Evolutionary conservation across 805 yeast genomes (phyloP), one percentile per base, ranked within the genome.

Genomic region (Peterozyma xylosa): DNA sequence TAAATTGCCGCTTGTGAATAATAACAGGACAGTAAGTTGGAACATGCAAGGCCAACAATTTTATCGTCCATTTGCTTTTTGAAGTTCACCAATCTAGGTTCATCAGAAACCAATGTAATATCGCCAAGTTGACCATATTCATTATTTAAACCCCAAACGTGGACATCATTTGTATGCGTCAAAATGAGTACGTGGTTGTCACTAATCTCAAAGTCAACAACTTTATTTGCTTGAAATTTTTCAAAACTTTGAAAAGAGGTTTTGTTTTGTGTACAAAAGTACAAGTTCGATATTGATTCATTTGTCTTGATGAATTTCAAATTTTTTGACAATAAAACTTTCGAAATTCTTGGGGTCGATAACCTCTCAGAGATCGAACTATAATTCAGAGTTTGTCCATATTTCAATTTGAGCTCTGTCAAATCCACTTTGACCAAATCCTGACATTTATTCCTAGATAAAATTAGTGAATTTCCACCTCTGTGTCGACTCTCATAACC

Each of bases 121-220:
- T 32, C 13, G 9, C 34, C 34, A 5, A 32, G 15, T 9, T 32
- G 34, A 21, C 27, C 27, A 32, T 32, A 5, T 13, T 13, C 71
- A 14, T 70, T 66, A 53, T 86, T 86, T 48, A 78, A 69, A 0
- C 97, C 97, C 95, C 96, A 90, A 0, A 89, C 62, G 48, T 69
- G 83, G 1, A 87, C 64, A n/a, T 71, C 71, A 34, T 79, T 78
- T 13, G 60, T 51, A 0, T 63, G 53, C 0, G 83, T 73, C 16
- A 85, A 51, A 0, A 74, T 82, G 9, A 88, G 53, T 0, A 86
- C 66, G 55, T 86, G 96, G 53, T 84, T 83, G 51, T 78, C 76
- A 42, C 88, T 79, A 1, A 80, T 57, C 1, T 74, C 76, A 1
- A 78, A 62, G 27, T 57, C 54, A 1, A 62, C 45, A 2, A 67